A percentile compares a stretch with the other conserved stretches of the same genome.
Conservation (phyloP, 2,329 filamentous ascomycete genomes). For the Diplodia intermedia region DNA sequence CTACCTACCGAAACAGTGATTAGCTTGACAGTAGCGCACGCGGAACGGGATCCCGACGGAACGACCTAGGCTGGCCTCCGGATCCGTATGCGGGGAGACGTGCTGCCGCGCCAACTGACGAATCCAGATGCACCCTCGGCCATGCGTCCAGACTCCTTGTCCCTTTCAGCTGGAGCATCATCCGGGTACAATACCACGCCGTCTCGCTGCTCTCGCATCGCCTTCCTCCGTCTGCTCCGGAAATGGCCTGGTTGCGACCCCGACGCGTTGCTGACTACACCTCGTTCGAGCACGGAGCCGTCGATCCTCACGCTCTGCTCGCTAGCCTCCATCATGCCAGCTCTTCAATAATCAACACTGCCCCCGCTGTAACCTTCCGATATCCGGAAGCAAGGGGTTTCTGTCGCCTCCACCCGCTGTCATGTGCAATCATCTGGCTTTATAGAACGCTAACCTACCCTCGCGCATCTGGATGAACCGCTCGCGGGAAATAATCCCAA, state of each 20-base stretch:
- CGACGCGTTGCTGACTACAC: too few relatives aligned
- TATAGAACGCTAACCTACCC: slow-evolving; percentile 7
- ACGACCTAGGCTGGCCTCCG: not conserved
- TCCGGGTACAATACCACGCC: not conserved
- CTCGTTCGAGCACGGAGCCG: too few relatives aligned
- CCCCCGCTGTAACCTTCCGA: not conserved
- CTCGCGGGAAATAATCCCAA: not conserved
- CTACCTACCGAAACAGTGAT: not conserved
- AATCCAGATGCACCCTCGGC: not conserved
- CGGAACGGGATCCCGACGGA: not conserved
- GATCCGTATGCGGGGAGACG: not conserved
- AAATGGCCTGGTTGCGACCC: not conserved
- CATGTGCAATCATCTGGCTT: not conserved
- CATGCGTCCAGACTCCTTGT: not conserved
- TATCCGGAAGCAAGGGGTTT: slow-evolving; percentile 5
- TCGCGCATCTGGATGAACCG: too few relatives aligned
- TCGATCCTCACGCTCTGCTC: not conserved
- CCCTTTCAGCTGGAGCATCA: not conserved
- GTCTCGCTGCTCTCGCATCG: not conserved
- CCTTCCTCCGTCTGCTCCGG: not conserved
- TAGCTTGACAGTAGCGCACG: not conserved
- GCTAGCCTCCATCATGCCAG: not conserved
- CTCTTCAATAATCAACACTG: not conserved
- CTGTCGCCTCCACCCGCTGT: not conserved
- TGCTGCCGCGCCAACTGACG: not conserved